A percentile compares a stretch with the other conserved stretches of the same genome.
These are phyloP conservation scores for Chalciporus chontae DNA, from an alignment of 768 basidiomycete species.

Conservation along the genomic window DNA sequence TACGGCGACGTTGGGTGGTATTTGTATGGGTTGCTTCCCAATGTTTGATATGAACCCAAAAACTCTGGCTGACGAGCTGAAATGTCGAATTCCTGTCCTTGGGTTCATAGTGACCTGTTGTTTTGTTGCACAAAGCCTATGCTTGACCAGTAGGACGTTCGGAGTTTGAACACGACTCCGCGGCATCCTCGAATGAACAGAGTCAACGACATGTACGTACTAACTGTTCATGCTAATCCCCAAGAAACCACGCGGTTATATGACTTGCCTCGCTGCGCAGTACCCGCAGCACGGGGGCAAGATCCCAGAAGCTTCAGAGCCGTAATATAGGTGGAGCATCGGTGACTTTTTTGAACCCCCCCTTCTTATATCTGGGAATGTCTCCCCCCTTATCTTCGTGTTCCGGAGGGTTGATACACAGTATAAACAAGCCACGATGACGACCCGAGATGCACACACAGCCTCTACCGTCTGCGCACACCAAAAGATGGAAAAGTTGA, in stretches of 20 bases:
- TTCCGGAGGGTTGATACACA: no score
- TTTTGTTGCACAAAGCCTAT: neutral
- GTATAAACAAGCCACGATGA: no score
- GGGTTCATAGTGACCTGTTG: conserved; percentile 11
- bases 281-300: no score
- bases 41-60: conserved; percentile 54
- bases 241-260: no score
- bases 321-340: no score
- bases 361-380: no score
- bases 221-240: no score
- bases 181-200: neutral
- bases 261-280: no score
- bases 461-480: neutral
- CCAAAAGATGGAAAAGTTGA: conserved; percentile 4
- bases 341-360: no score
- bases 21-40: conserved; percentile 55
- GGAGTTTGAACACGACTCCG: conserved; percentile 8
- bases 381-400: neutral
- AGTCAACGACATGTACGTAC: no score
- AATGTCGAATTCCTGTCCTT: conserved; percentile 28
- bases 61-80: conserved; percentile 49
- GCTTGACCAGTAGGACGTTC: neutral
- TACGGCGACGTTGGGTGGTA: conserved; percentile 49
- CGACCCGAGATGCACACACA: no score
- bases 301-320: no score